These are phyloP conservation scores for Backusella mclennaniae DNA, from an alignment of 192 early-diverging fungal species.

Conservation along the genomic window DNA sequence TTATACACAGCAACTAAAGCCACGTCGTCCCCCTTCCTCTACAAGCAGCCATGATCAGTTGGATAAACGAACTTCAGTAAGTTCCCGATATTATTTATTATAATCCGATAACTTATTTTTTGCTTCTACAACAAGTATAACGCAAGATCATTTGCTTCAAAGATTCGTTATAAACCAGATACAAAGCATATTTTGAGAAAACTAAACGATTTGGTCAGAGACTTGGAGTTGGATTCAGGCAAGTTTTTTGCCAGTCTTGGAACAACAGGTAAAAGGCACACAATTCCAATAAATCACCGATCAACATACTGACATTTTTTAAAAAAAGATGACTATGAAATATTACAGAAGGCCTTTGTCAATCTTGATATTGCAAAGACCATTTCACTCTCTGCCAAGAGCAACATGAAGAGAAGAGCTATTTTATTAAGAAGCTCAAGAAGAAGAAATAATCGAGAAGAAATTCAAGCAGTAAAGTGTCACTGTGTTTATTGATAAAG, in stretches of 20 bases:
- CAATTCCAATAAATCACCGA: not conserved
- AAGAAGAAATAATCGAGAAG: constrained; percentile 12
- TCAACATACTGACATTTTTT: not conserved
- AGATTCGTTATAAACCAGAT: constrained; percentile 29
- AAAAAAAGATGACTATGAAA: constrained; percentile 26
- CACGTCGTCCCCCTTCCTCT: constrained; percentile 11
- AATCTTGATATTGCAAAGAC: constrained; percentile 33
- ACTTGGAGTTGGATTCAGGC: constrained; percentile 24
- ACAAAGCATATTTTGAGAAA: constrained; percentile 25
- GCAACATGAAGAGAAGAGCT: constrained; percentile 30
- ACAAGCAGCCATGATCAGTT: constrained; percentile 10
- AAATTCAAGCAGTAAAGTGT: constrained; percentile 24
- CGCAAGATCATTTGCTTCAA: constrained; percentile 8
- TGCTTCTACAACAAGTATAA: not conserved
- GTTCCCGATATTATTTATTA: not conserved
- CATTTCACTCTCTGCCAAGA: constrained; percentile 34
- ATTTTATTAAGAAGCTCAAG: constrained; percentile 26
- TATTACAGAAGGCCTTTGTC: constrained; percentile 34
- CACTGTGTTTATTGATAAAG: no score
- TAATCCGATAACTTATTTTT: not conserved
- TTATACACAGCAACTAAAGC: constrained; percentile 7
- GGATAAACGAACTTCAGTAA: not conserved
- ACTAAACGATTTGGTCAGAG: constrained; percentile 19
- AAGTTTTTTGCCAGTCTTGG: constrained; percentile 19
- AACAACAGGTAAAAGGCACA: constrained; percentile 7